A percentile compares a stretch with the other conserved stretches of the same genome.
Conservation (phyloP, 352 stramenopile genomes). For the Globisporangium middletonii region DNA sequence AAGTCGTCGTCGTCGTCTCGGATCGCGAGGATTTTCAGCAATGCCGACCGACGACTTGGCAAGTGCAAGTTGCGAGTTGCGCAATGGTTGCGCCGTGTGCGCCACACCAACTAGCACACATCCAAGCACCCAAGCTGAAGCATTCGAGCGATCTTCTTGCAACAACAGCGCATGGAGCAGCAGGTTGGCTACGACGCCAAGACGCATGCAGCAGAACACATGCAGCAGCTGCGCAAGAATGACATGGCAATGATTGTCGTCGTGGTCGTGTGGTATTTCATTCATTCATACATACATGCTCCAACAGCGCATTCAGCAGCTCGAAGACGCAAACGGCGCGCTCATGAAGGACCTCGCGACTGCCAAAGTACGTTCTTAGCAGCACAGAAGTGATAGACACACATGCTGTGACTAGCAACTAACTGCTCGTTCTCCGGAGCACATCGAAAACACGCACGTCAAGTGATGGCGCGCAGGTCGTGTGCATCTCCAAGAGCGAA, state of each 20-base stretch:
- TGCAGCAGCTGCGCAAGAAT: not conserved
- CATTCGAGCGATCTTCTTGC: not conserved
- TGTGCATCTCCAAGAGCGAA: slow-evolving; percentile 67
- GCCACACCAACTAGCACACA: not conserved
- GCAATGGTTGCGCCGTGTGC: not conserved
- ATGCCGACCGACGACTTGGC: not conserved
- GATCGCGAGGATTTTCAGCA: no score
- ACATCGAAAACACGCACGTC: slow-evolving; percentile 38
- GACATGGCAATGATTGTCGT: not conserved
- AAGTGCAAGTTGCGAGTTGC: not conserved
- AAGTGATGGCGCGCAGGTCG: slow-evolving; percentile 30
- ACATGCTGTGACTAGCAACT: no score
- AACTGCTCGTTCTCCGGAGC: slow-evolving; percentile 26
- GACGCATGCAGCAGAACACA: not conserved
- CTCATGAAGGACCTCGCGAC: slow-evolving; percentile 73
- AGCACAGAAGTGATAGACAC: not conserved
- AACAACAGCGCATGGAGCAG: not conserved
- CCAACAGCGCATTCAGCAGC: slow-evolving; percentile 52
- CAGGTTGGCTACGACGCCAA: not conserved
- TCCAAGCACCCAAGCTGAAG: not conserved
- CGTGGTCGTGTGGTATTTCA: not conserved
- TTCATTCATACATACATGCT: slow-evolving; percentile 8
- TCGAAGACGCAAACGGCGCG: slow-evolving; percentile 65
- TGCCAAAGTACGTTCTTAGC: slow-evolving; percentile 34
- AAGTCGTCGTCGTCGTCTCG: no score